Evolutionary conservation across 352 stramenopile genomes (phyloP), one percentile per base, ranked within the genome.

Genomic region (Nothophytophthora sp.): DNA sequence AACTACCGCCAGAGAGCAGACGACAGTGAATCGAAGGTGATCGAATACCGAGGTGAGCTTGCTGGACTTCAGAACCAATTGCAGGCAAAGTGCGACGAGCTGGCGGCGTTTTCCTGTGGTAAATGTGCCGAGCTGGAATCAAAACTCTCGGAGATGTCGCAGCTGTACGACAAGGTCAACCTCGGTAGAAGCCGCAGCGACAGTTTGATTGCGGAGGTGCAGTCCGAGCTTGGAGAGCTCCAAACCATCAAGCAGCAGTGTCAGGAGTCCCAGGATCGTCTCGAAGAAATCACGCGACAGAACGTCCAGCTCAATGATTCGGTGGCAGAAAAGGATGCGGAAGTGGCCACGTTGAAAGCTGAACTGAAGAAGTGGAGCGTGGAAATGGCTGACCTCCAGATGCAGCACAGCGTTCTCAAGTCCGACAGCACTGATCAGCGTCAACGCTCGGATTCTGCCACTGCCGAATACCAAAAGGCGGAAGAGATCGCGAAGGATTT

Each of bases 111-210:
- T 44, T 59, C 53, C 11, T 87, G 78, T 29, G 42, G 15, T 11
- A 71, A 76, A 40, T 84, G 73, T 30, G 50, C 55, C 0, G 61
- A 71, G 20, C 46, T 87, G n/a, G 63, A 78, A 27, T 50, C 50
- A 1, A 76, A 90, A 37, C 38, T 90, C 3, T 45, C 49, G 0
- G 76, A 88, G 34, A 80, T 90, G 41, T 38, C 64, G 2, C 27
- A 66, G 20, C 28, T 85, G 13, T 88, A 85, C 27, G 74, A 88
- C 25, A 85, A 80, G 33, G 74, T 83, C 3, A 86, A 86, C 37
- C 73, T 80, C 23, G 76, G 71, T 8, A 51, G 69, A 44, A 79
- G 65, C 38, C 71, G 74, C 11, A 86, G 74, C 38, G 74, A 86
- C 40, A 68, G 63, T 15, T 77, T 86, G 36, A 67, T 88, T 15